Conservation (phyloP, 331 rosid genomes). For the Telfairia occidentalis region DNA sequence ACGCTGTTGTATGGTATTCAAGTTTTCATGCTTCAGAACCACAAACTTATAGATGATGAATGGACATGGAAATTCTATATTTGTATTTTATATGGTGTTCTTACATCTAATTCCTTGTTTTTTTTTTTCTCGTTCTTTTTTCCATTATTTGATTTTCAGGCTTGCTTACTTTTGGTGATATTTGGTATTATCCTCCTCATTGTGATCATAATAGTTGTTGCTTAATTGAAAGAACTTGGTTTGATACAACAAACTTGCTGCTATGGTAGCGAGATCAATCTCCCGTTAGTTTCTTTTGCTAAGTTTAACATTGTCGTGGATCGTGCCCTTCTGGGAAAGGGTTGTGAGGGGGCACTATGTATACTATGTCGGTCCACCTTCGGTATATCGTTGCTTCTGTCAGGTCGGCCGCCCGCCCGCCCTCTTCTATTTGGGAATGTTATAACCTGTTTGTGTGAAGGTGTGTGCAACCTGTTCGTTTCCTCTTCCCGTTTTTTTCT, state of each 20-base stretch:
- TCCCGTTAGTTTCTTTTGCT: slow-evolving; percentile 8
- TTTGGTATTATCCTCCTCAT: slow-evolving; percentile 88
- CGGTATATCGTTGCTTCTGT: neutral
- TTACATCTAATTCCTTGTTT: neutral
- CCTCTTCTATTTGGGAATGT: neutral
- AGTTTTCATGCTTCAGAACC: neutral
- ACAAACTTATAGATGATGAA: neutral
- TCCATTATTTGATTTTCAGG: slow-evolving; percentile 21
- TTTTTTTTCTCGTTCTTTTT: neutral
- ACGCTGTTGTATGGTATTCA: neutral
- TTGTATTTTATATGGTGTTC: neutral
- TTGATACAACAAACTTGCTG: slow-evolving; percentile 3
- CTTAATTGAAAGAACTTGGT: slow-evolving; percentile 27
- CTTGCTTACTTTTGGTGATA: slow-evolving; percentile 90
- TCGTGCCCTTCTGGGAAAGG: neutral
- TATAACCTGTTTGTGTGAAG: slow-evolving; percentile 11
- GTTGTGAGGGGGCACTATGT: neutral
- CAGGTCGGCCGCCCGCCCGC: neutral
- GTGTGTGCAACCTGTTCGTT: slow-evolving; percentile 9
- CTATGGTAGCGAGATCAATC: neutral
- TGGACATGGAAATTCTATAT: neutral
- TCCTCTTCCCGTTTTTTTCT: neutral
- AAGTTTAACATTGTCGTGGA: neutral
- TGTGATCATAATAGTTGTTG: slow-evolving; percentile 70
- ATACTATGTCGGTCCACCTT: neutral